Base-by-base conservation (phyloP, 169 alveolate genomes). In the Cyclospora cayetanensis region DNA sequence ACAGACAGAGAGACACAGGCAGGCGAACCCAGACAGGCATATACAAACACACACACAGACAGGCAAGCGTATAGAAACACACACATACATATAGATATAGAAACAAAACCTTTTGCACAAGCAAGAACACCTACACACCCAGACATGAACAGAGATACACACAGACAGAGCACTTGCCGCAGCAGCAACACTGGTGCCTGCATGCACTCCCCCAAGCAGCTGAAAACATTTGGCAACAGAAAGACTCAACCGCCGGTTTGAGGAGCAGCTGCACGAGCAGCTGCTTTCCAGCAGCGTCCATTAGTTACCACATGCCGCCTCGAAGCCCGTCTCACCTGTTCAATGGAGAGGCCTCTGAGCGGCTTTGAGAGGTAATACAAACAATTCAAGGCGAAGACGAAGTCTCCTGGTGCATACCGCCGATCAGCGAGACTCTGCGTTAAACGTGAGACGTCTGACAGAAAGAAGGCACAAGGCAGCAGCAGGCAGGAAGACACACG, bases 271-370 rank as follows among this genome's bases (percentile, higher is more conserved):
- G n/a, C n/a, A n/a, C n/a, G n/a, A n/a, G n/a, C n/a, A n/a, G n/a
- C n/a, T n/a, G n/a, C n/a, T n/a, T n/a, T n/a, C n/a, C n/a, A n/a
- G n/a, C n/a, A n/a, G n/a, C n/a, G n/a, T n/a, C n/a, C n/a, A n/a
- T n/a, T n/a, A n/a, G n/a, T n/a, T n/a, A n/a, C n/a, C n/a, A n/a
- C n/a, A n/a, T n/a, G n/a, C n/a, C n/a, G n/a, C n/a, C n/a, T n/a
- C n/a, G n/a, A n/a, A n/a, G n/a, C n/a, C n/a, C n/a, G n/a, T n/a
- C 72, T 37, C 35, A 60, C 90, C 90, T 80, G 90, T 37, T 83
- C 77, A 2, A 60, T 20, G 31, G 91, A 83, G 80, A 83, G n/a
- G 29, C 91, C 79, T 46, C 91, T 65, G 60, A 35, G 65, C 0
- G 91, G 91, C 43, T 39, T 20, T 0, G 91, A 83, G 31, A 83